Base-by-base conservation (phyloP, 2,329 filamentous ascomycete species). In the Penicillium frequentans region DNA sequence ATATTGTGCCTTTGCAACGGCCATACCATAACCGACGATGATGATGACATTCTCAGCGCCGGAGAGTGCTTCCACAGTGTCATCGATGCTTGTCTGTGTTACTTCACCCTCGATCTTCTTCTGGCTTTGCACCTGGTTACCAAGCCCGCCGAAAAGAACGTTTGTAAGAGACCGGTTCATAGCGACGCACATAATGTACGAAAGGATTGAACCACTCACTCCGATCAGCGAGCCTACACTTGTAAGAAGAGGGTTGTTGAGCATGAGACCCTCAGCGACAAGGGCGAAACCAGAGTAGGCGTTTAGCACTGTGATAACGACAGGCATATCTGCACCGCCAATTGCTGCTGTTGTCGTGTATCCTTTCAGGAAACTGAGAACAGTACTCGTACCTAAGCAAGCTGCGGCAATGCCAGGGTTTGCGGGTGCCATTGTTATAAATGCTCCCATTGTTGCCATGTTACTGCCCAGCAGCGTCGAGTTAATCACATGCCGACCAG, bases 131-230 rank as follows among this genome's bases (percentile, higher is more conserved):
- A 83, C 78, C 0, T 87, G 83, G 0, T 87, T 80, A 0, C 89
- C 81, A 63, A 93, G 89, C 21, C 91, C 91, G 16, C 92, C 92
- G 63, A 96, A 96, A 0, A 96, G 79, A 0, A 96, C 92, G 62
- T 96, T 96, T 2, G 88, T 89, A n/a, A 96, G 81, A 0, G 89
- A 92, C 13, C 91, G 84, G 64, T 96, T 96, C 92, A 96, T 96
- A 19, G 91, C 91, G 4, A 93, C 87, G 64, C 92, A 96, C 83
- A 86, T 86, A 64, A 95, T 90, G 73, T 93, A 93, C 0, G 90
- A 95, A 6, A 96, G 83, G 60, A 96, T 96, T 0, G 90, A 95
- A 54, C 92, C 92, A 13, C 89, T 93, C 1, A 95, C 90, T 45
- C 92, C 92, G 44, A 96, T 96, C 2, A 96, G 80, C 0, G 91